Base-by-base conservation (phyloP, 192 early-diverging fungal genomes). In the Rhizophagus prolifer region DNA sequence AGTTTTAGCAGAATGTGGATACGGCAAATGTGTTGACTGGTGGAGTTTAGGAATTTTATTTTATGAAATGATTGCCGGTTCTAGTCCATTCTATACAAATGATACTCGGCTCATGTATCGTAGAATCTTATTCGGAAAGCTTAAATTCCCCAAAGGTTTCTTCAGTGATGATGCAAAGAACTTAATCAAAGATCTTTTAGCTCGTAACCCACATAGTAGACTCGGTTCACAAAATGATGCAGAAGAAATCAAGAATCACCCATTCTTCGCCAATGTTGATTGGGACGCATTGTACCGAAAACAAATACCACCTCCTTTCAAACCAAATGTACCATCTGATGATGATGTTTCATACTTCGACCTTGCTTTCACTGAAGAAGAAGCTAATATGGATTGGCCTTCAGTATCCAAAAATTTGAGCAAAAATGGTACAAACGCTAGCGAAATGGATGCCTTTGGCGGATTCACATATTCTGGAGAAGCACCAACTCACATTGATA, bases 41-140 rank as follows among this genome's bases (percentile, higher is more conserved):
- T 95, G 92, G 92, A 86, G 91, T 12, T 81, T 95, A 9, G 94
- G 94, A 10, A 91, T 95, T 63, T 79, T 95, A 58, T 81, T 94
- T 26, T 95, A 92, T 71, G 93, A 92, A 79, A 84, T 91, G 78
- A 78, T 92, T 28, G 84, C 91, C 0, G 92, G 93, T 25, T 75
- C 87, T 9, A 90, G 92, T 9, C 93, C 93, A 9, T 95, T 94
- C 85, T 90, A 85, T 69, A 83, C 93, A 19, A 86, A 86, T 75
- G 81, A 87, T 59, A 85, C 86, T 25, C 83, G 90, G 44, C 85
- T 90, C 26, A 86, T 94, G 14, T 94, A 94, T 72, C 79, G 87
- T 65, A 91, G 90, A 72, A 94, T 94, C 82, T 85, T 85, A n/a
- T 80, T 83, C 62, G 66, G 78, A 71, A 78, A 91, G 79, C 58